phyloP scores from a whole-genome alignment of 441 rosid genomes.

The Pelargonium australe region DNA sequence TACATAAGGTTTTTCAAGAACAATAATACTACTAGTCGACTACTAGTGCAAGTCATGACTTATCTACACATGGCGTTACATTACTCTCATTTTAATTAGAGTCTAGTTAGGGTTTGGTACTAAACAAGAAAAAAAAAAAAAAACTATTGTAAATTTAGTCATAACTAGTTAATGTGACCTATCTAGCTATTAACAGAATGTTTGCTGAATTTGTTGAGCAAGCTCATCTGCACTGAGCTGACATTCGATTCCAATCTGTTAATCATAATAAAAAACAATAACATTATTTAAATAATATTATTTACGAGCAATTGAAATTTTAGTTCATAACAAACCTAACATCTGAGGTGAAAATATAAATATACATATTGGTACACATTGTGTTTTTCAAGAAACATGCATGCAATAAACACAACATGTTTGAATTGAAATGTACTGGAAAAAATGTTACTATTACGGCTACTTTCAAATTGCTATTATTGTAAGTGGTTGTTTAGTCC shows the following conservation, averaged over 20 bases:
- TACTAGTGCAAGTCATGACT: neutral
- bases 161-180: neutral
- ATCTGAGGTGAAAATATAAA: too few species aligned
- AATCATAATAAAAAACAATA: too few species aligned
- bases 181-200: conserved; percentile 42
- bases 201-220: conserved; percentile 80
- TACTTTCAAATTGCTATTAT: neutral
- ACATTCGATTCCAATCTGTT: conserved; percentile 97
- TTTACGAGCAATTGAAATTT: too few species aligned
- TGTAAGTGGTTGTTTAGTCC: neutral
- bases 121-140: neutral
- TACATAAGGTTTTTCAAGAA: neutral
- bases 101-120: neutral
- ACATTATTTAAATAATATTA: too few species aligned
- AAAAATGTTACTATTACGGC: neutral
- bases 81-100: neutral
- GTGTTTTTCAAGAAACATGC: conserved; percentile 11
- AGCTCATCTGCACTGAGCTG: conserved; percentile 92
- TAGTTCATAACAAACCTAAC: neutral
- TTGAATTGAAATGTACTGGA: neutral
- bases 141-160: neutral
- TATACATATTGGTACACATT: neutral
- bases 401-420: neutral
- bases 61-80: neutral
- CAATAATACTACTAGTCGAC: neutral